Base-by-base conservation (phyloP, 2,329 filamentous ascomycete genomes). In the Claviceps sp. region DNA sequence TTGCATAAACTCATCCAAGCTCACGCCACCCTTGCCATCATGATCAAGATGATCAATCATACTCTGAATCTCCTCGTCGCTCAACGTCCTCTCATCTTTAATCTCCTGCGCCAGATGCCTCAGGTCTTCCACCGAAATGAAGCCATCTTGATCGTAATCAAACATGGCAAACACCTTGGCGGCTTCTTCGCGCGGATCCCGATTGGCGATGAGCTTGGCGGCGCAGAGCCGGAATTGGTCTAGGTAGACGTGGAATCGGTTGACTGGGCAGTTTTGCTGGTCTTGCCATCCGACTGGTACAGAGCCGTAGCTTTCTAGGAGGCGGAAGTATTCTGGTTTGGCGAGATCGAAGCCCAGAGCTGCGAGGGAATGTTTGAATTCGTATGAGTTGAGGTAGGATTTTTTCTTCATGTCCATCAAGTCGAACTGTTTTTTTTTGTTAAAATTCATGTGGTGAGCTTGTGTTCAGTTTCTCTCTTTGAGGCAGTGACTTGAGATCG, bases 31-130 rank as follows among this genome's bases (percentile, higher is more conserved):
- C 60, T 95, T 94, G 1, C 89, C 91, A 64, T 95, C 87, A 57
- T 96, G 77, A 71, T 98, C 93, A 72, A 97, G 94, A 69, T 97
- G 91, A 63, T 96, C 89, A 71, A 98, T 93, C 93, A 98, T 98
- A 57, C 89, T 89, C 60, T 81, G 77, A 56, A 98, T 75, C 67
- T 98, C 93, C 62, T 94, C 87, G 63, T 98, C 91, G 60, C 93
- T 88, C 59, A 98, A 75, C 13, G 87, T 89, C 44, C 69, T 67
- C 52, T 71, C 70, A 68, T 97, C 91, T 7, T 93, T 93, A 57
- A 98, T 74, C 66, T 97, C 93, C 61, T 89, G 80, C 53, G 91
- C 89, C 26, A 97, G 88, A 53, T 89, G 76, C 56, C 89, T 76
- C 69, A 98, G 72, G 71, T 97, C 93, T 55, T 93, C 86, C 47